phyloP scores from a whole-genome alignment of 495 filamentous ascomycete species.

The Parathielavia hyrcaniae region DNA sequence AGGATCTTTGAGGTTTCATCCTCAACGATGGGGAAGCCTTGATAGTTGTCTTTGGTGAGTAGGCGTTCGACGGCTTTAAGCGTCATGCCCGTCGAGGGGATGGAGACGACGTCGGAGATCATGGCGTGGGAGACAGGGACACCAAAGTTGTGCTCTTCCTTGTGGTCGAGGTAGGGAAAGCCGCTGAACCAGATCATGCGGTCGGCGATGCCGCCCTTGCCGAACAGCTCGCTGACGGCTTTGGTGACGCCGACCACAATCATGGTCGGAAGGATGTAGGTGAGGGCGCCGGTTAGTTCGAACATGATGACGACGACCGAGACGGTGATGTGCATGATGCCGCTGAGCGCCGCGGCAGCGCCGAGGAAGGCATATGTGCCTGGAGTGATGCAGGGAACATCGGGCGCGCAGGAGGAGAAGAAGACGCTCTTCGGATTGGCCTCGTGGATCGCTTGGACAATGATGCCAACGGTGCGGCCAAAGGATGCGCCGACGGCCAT shows the following conservation, averaged over 20 bases:
- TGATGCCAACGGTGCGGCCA: conserved; percentile 85
- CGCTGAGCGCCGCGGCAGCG: conserved; percentile 89
- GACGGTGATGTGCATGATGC: conserved; percentile 96
- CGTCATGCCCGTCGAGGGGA: conserved; percentile 70
- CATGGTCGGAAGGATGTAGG: conserved; percentile 96
- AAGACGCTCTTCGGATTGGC: conserved; percentile 73
- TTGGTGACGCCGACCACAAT: conserved; percentile 98
- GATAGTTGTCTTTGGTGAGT: conserved; percentile 75
- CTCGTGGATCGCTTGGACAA: conserved; percentile 86
- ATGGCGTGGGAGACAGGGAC: conserved; percentile 91
- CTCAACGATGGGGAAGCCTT: conserved; percentile 91
- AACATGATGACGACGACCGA: conserved; percentile 99
- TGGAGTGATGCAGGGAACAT: conserved; percentile 93
- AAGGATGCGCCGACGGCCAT: conserved; percentile 97
- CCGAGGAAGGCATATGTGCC: conserved; percentile 95
- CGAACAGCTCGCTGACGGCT: conserved; percentile 82
- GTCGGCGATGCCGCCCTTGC: conserved; percentile 94
- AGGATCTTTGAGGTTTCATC: conserved; percentile 62
- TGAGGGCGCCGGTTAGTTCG: conserved; percentile 87
- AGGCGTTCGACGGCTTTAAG: conserved; percentile 68
- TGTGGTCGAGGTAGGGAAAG: conserved; percentile 95
- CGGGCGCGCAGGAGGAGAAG: conserved; percentile 80
- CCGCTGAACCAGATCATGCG: conserved; percentile 99
- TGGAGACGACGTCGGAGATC: conserved; percentile 68
- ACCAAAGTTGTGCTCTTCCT: conserved; percentile 96